Conservation (phyloP, 768 basidiomycete species). For the Lactarius hatsudake region DNA sequence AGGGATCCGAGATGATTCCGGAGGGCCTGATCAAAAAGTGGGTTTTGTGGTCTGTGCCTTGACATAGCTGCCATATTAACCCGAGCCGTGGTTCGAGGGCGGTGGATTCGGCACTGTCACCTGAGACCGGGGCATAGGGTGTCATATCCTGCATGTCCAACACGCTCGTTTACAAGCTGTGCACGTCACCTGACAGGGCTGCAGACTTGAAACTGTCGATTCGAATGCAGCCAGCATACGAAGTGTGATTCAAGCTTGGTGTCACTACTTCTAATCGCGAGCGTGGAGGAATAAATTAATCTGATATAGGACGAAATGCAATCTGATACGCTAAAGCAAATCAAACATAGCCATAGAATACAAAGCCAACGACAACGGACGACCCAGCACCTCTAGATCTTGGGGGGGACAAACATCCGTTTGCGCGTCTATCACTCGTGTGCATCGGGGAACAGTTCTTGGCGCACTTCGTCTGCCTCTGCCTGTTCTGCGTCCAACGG, state of each 20-base stretch:
- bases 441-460: conserved; percentile 38
- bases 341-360: conserved; percentile 7
- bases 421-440: not conserved
- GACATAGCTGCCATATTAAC: not conserved
- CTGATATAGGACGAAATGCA: conserved; percentile 1
- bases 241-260: not conserved
- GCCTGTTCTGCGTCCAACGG: conserved; percentile 35
- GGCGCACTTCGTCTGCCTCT: conserved; percentile 38
- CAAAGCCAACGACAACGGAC: not conserved
- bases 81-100: not conserved
- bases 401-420: not conserved
- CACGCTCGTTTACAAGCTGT: not conserved
- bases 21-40: conserved; percentile 15
- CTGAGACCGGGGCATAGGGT: not conserved
- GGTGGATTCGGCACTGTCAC: too few species aligned
- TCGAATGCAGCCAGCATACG: not conserved
- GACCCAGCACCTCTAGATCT: not conserved
- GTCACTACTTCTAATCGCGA: not conserved
- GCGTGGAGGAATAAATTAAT: conserved; percentile 11
- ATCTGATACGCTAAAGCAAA: conserved; percentile 16
- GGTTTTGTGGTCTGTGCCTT: not conserved
- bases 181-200: not conserved
- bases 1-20: conserved; percentile 10
- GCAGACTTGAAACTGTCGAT: not conserved
- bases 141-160: not conserved